Evolutionary conservation across 768 basidiomycete species (phyloP), one percentile per base, ranked within the genome.

Genomic region (Chalciporus piperatus): DNA sequence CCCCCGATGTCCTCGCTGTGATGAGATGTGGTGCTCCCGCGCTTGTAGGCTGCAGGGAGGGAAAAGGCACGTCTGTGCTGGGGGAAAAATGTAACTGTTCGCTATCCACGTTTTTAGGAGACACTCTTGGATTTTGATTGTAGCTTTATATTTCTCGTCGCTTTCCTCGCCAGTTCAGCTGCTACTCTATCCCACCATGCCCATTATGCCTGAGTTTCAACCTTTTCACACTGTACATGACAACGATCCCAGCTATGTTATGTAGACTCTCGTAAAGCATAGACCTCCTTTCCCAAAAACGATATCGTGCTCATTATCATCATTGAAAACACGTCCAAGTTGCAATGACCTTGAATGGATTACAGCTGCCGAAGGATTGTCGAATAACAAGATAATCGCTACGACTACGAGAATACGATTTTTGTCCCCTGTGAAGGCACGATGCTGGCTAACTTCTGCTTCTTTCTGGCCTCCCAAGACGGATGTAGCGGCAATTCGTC

Each of bases 401-500:
- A 62, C 17, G 55, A 43, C 46, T 58, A 62, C 14, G 59, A 48
- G 39, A 78, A 91, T 48, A 80, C 81, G 51, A 97, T 96, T 75
- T 97, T 97, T 66, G 84, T 94, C 22, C 92, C 90, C 68, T 85
- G 83, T 41, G 84, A 76, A 39, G 83, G 80, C 10, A 83, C 68
- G 33, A 87, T 85, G 7, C 74, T 73, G n/a, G 72, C 75, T 57
- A 75, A 79, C 70, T 88, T 92, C 52, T 85, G 68, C 67, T 82
- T 85, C 69, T 78, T 79, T 72, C 95, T 98, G 6, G 97, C 97
- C 68, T 91, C 91, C 96, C 97, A 99, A 13, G 92, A 96, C 2
- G 97, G 96, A 70, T 99, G 97, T 49, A 97, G 57, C 27, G 81
- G 75, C 65, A 64, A 40, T 16, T 63, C 53, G 7, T 27, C 54